Evolutionary conservation across 129 eudicot genomes (phyloP).

Genomic region (Artemisia tridentata): DNA sequence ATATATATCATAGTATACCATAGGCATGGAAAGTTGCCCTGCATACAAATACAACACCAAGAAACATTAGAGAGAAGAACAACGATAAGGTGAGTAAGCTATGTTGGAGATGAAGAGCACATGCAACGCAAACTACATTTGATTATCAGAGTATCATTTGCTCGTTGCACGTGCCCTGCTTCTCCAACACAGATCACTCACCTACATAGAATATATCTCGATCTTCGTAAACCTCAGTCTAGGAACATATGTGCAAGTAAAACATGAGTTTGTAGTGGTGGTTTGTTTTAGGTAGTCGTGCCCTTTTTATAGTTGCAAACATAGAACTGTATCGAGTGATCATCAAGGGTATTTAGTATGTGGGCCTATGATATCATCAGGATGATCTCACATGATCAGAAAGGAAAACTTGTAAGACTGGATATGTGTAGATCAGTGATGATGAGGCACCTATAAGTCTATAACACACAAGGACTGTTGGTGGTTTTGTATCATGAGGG

Average conservation of each 20-base stretch:
- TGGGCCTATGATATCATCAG: background rate
- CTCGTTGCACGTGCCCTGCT: conserved; percentile 26
- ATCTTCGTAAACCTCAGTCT: background rate
- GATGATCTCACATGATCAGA: conserved; percentile 11
- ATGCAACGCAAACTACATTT: background rate
- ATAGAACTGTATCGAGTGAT: no score
- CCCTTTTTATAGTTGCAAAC: conserved; percentile 16
- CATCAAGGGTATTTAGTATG: background rate
- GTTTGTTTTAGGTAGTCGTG: conserved; percentile 15
- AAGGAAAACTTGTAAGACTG: conserved; percentile 5
- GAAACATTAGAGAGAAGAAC: background rate
- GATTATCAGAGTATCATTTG: background rate
- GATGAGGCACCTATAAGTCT: background rate
- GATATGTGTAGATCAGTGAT: conserved; percentile 1
- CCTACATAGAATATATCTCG: background rate
- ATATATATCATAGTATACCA: background rate
- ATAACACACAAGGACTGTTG: background rate
- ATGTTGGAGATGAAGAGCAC: conserved; percentile 22
- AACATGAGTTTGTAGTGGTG: background rate
- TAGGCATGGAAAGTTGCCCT: background rate
- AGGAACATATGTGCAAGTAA: background rate
- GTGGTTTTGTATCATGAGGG: conserved; percentile 7
- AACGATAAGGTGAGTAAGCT: conserved; percentile 1
- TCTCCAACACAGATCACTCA: conserved; percentile 23
- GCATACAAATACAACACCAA: background rate